Conservation (phyloP, 495 filamentous ascomycete species). For the Patellaria atrata region DNA sequence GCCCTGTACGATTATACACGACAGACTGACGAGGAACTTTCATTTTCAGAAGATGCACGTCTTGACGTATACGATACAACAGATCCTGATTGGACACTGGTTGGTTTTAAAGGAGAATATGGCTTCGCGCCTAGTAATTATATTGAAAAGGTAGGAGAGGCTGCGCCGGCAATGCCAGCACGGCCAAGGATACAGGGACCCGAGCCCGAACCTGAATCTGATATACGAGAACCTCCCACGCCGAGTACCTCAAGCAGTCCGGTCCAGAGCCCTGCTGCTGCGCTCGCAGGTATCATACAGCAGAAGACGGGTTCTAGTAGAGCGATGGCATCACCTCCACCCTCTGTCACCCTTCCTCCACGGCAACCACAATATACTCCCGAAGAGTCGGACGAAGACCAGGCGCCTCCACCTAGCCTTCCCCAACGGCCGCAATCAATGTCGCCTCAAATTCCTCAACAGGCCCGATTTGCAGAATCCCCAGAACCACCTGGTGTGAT, state of each 20-base stretch:
- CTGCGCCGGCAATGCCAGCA: constrained; percentile 23
- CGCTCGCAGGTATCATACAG: constrained; percentile 58
- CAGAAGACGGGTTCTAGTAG: constrained; percentile 32
- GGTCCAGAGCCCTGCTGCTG: constrained; percentile 49
- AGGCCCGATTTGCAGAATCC: constrained; percentile 28
- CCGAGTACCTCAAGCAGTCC: constrained; percentile 21
- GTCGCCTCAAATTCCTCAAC: constrained; percentile 38
- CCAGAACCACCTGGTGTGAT: constrained; percentile 31
- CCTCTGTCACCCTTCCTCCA: constrained; percentile 27
- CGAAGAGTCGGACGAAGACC: constrained; percentile 46
- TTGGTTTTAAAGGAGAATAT: constrained; percentile 70
- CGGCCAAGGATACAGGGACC: constrained; percentile 18
- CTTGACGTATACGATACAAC: constrained; percentile 77
- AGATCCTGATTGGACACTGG: constrained; percentile 94
- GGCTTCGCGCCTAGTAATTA: constrained; percentile 98
- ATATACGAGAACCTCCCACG: constrained; percentile 20
- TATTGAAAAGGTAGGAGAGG: constrained; percentile 46
- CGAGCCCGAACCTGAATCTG: constrained; percentile 15
- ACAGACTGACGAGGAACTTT: constrained; percentile 96
- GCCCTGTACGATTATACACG: constrained; percentile 91
- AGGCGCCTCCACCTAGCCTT: constrained; percentile 44
- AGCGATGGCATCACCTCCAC: constrained; percentile 26
- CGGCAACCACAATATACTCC: constrained; percentile 40
- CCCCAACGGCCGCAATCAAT: constrained; percentile 51
- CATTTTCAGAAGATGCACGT: constrained; percentile 77